Evolutionary conservation across 352 stramenopile genomes (phyloP).

Genomic region (Phytophthora nicotianae): DNA sequence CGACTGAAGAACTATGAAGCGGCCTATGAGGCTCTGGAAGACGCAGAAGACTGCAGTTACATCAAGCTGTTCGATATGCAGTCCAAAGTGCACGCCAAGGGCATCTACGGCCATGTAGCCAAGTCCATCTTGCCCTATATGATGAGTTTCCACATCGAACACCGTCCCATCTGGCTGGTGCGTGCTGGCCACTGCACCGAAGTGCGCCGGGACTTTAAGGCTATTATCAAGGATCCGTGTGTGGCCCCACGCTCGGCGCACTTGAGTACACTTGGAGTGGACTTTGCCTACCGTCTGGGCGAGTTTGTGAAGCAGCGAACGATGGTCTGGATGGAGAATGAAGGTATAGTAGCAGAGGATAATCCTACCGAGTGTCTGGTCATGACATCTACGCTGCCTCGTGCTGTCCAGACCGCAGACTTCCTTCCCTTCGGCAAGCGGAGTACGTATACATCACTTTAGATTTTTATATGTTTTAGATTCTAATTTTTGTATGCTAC

Average conservation of each 20-base stretch:
- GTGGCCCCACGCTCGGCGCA: slow-evolving; percentile 73
- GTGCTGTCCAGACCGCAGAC: slow-evolving; percentile 75
- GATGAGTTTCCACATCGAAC: slow-evolving; percentile 95
- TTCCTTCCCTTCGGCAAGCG: slow-evolving; percentile 51
- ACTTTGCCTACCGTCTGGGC: slow-evolving; percentile 93
- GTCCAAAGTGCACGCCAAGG: slow-evolving; percentile 87
- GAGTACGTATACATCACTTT: slow-evolving; percentile 39
- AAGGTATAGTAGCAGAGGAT: slow-evolving; percentile 47
- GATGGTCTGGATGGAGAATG: slow-evolving; percentile 49
- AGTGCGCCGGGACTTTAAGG: slow-evolving; percentile 64
- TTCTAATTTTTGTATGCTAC: slow-evolving; percentile 14
- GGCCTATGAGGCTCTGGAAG: slow-evolving; percentile 86
- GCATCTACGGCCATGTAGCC: slow-evolving; percentile 87
- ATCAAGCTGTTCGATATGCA: slow-evolving; percentile 91
- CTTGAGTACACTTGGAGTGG: slow-evolving; percentile 90
- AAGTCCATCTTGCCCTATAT: slow-evolving; percentile 94
- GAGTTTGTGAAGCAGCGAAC: slow-evolving; percentile 91
- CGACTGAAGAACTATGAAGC: slow-evolving; percentile 90
- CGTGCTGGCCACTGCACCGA: slow-evolving; percentile 88
- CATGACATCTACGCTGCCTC: slow-evolving; percentile 83
- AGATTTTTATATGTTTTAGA: slow-evolving; percentile 1
- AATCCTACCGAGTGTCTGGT: slow-evolving; percentile 59
- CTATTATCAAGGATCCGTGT: slow-evolving; percentile 77
- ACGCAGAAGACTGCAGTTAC: slow-evolving; percentile 88
- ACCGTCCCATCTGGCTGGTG: slow-evolving; percentile 92